These are phyloP conservation scores for Soucietia sequanensis DNA, from an alignment of 805 yeast species.

Conservation along the genomic window DNA sequence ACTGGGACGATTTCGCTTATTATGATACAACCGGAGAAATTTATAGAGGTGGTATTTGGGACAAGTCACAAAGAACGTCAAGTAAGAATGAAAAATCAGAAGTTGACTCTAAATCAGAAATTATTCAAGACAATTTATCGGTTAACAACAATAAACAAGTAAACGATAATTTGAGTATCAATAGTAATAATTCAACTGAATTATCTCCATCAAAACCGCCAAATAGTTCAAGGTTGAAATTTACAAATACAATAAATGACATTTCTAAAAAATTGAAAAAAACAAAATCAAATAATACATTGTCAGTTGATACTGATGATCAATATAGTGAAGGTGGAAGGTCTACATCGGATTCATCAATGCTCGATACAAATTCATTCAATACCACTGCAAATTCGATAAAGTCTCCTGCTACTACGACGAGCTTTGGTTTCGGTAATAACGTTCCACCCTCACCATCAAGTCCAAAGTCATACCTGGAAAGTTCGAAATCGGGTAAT, in stretches of 20 bases:
- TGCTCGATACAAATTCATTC: not conserved
- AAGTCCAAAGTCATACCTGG: not conserved
- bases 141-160: too few species aligned
- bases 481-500: conserved; percentile 3
- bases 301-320: not conserved
- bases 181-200: not conserved
- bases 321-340: too few species aligned
- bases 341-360: not conserved
- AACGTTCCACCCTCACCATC: not conserved
- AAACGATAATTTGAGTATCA: not conserved
- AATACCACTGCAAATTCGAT: not conserved
- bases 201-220: not conserved
- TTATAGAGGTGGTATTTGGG: conserved; percentile 95
- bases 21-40: conserved; percentile 64
- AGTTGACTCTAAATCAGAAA: conserved; percentile 8
- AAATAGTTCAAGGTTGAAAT: conserved; percentile 12
- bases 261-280: conserved; percentile 24
- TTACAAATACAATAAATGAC: conserved; percentile 23
- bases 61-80: conserved; percentile 31
- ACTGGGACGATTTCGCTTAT: conserved; percentile 83
- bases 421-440: conserved; percentile 1
- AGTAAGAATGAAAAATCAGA: conserved; percentile 2
- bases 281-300: conserved; percentile 1
- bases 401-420: not conserved
- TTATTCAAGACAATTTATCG: conserved; percentile 1